Evolutionary conservation across 208 protist species (phyloP), one percentile per base, ranked within the genome.

Genomic region (Tritrichomonas foetus): DNA sequence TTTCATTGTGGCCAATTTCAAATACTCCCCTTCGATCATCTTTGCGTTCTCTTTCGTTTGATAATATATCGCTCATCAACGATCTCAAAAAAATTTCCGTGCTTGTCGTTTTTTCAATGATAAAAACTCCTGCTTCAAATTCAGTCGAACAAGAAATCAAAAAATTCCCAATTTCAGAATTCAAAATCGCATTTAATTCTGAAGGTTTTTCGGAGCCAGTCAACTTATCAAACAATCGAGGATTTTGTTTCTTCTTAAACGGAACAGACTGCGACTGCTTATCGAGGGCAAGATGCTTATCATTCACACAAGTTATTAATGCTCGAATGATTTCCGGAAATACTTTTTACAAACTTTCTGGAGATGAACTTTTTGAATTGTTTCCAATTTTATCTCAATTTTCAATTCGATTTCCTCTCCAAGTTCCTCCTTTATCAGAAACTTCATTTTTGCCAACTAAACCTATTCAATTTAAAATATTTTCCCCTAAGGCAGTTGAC

Each of bases 131-230:
- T 89, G 39, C 14, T 57, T n/a, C n/a, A n/a, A 33, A 89, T 57
- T 33, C 78, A 53, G 14, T 27, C 33, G 14, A 22, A 57, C 5
- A 61, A 57, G 27, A 53, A 39, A 27, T 33, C 39, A 53, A 33
- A 20, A 27, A 89, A 57, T 89, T 89, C 57, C 78, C 78, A 39
- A 47, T 89, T 39, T 22, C 33, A 61, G 78, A 89, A 89, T 89
- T 89, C n/a, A 89, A 89, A 89, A 53, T 14, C 39, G 41, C 78
- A 8, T 89, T 89, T 89, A 53, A 53, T 53, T 20, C 41, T 36
- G 78, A 89, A 22, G 78, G 78, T 20, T 89, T 89, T 49, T 50
- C 44, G 3, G 47, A 89, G 33, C 78, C 78, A 61, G 16, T 89
- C 3, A 89, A 44, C 39, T 50, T 89, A 36, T 57, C 41, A 0